Evolutionary conservation across 148 eudicot species (phyloP), one percentile per base, ranked within the genome.

Genomic region (Linanthus parryae): DNA sequence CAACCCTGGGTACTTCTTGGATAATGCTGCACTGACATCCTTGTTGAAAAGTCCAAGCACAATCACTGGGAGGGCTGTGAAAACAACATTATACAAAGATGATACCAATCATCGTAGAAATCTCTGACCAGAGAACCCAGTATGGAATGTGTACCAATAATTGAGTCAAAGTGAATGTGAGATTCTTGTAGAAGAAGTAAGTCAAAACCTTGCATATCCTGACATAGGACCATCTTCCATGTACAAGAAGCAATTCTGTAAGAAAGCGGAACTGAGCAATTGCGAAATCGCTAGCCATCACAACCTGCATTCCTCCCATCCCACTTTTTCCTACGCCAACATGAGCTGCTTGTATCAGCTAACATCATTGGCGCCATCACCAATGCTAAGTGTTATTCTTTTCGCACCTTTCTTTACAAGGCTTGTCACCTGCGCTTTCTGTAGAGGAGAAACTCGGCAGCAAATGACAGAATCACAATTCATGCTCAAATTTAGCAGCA

Each of bases 311-410:
- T 58, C 98, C 98, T 77, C 86, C 98, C 67, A 79, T 41, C 33
- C 98, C 98, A 75, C 98, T 91, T 52, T 86, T 91, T 46, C 98
- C 98, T 45, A 91, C 94, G 50, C 98, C 98, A 56, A 91, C 94
- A 79, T 91, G 98, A 66, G 98, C 98, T 3, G 98, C 98, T 75
- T 91, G 98, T 64, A 91, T 91, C 98, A 76, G 54, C 91, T 87
- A 26, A 83, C 95, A 71, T 88, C 94, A 57, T 88, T 84, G 46
- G 96, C 94, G 54, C 88, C 95, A 64, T 90, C 97, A 54, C 97
- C 97, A 64, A 90, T 90, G 56, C 97, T 78, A 33, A 90, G 78
- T 14, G 97, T 90, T 54, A 90, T 90, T 64, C 76, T 82, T 28
- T 73, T 67, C 23, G 97, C 97, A 52, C 95, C 88, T 68, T 90